A percentile compares a stretch with the other conserved stretches of the same genome.
Evolutionary conservation across 345 rosid genomes (phyloP).

Genomic region (Anastatica hierochuntica): DNA sequence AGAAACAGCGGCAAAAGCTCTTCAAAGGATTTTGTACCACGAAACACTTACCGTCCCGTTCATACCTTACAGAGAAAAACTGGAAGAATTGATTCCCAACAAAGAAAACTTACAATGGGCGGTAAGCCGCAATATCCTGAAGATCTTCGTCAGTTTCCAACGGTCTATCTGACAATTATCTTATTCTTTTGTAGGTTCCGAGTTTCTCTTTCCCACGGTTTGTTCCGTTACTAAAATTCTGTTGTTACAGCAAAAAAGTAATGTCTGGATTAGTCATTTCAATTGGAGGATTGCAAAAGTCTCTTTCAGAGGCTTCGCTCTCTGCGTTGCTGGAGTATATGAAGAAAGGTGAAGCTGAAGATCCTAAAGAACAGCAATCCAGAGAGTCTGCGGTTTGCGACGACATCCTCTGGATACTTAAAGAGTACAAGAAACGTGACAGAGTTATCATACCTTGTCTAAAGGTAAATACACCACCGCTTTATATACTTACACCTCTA

Average conservation of each 20-base stretch:
- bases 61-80: conserved; percentile 58
- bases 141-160: conserved; percentile 9
- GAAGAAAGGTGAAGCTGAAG: conserved; percentile 34
- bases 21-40: conserved; percentile 64
- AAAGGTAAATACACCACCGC: conserved; percentile 40
- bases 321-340: conserved; percentile 66
- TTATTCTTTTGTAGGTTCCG: conserved; percentile 60
- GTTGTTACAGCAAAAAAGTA: conserved; percentile 57
- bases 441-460: conserved; percentile 75
- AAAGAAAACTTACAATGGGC: conserved; percentile 52
- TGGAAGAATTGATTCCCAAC: conserved; percentile 61
- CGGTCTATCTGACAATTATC: conserved; percentile 1
- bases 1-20: conserved; percentile 78
- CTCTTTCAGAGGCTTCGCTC: conserved; percentile 57
- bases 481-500: neutral
- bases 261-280: conserved; percentile 84
- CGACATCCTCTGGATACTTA: conserved; percentile 77
- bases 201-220: conserved; percentile 72
- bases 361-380: conserved; percentile 27
- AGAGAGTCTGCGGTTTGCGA: conserved; percentile 39
- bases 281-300: conserved; percentile 87
- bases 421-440: conserved; percentile 62
- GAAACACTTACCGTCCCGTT: conserved; percentile 40
- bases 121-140: conserved; percentile 37
- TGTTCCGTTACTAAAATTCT: conserved; percentile 47